Conservation (phyloP, 2,329 filamentous ascomycete genomes). For the Emergomyces africanus region DNA sequence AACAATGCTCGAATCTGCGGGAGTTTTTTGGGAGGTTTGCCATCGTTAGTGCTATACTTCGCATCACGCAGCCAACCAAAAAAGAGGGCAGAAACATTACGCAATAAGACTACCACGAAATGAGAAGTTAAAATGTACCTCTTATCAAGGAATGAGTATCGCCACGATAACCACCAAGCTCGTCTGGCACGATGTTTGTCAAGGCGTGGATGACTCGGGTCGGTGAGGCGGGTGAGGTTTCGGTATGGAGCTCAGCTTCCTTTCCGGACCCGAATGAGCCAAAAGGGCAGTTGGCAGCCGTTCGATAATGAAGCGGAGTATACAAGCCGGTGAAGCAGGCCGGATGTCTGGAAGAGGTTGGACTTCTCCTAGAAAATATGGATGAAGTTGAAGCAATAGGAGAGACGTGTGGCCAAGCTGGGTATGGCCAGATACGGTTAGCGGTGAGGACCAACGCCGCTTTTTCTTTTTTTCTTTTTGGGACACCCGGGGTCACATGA, state of each 20-base stretch:
- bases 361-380: conserved; percentile 15
- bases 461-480: background rate
- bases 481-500: background rate
- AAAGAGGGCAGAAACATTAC: conserved; percentile 8
- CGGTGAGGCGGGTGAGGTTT: background rate
- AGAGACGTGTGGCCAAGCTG: conserved; percentile 28
- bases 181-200: conserved; percentile 7
- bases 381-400: conserved; percentile 23
- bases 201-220: conserved; percentile 1
- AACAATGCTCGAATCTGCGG: conserved; percentile 46
- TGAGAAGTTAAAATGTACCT: conserved; percentile 20
- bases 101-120: conserved; percentile 11
- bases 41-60: conserved; percentile 22
- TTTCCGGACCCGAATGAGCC: conserved; percentile 6
- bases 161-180: conserved; percentile 27
- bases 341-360: conserved; percentile 11
- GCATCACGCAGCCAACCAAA: conserved; percentile 2
- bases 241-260: conserved; percentile 2
- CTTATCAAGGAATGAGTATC: conserved; percentile 31
- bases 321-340: conserved; percentile 9
- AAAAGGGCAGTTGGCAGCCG: conserved; percentile 10
- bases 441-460: background rate
- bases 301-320: conserved; percentile 3
- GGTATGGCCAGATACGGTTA: conserved; percentile 30
- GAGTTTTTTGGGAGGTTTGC: conserved; percentile 10